These are phyloP conservation scores for Casuarina glauca DNA, from an alignment of 306 rosid species.

Conservation along the genomic window DNA sequence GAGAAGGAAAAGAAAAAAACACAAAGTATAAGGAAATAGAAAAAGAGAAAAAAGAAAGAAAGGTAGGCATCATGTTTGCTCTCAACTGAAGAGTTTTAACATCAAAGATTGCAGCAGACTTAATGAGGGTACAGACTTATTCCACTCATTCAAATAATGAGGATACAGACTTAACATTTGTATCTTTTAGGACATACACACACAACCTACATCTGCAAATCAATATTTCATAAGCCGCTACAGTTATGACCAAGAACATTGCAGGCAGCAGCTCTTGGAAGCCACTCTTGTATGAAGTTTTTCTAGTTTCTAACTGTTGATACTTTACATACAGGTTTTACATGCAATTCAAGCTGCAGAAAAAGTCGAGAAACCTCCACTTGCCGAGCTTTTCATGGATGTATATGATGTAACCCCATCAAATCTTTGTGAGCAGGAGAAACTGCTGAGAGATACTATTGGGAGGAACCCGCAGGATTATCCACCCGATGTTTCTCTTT, in stretches of 20 bases:
- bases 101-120: too few species aligned
- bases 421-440: slow-evolving; percentile 80
- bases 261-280: neutral
- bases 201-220: neutral
- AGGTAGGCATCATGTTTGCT: neutral
- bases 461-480: slow-evolving; percentile 57
- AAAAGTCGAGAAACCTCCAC: slow-evolving; percentile 67
- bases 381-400: slow-evolving; percentile 67
- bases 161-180: neutral
- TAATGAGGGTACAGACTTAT: too few species aligned
- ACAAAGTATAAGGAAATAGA: neutral
- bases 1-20: neutral
- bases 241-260: neutral
- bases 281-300: neutral
- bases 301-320: slow-evolving; percentile 3
- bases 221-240: neutral
- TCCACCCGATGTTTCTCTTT: slow-evolving; percentile 55
- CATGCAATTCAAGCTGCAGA: slow-evolving; percentile 89
- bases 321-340: slow-evolving; percentile 52
- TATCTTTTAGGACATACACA: neutral
- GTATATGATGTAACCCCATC: slow-evolving; percentile 75
- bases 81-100: too few species aligned
- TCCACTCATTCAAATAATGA: too few species aligned
- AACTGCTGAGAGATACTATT: slow-evolving; percentile 58
- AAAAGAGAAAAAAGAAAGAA: neutral